Evolutionary conservation across 1,284 basidiomycete species (phyloP).

Genomic region (Waitea zeae): DNA sequence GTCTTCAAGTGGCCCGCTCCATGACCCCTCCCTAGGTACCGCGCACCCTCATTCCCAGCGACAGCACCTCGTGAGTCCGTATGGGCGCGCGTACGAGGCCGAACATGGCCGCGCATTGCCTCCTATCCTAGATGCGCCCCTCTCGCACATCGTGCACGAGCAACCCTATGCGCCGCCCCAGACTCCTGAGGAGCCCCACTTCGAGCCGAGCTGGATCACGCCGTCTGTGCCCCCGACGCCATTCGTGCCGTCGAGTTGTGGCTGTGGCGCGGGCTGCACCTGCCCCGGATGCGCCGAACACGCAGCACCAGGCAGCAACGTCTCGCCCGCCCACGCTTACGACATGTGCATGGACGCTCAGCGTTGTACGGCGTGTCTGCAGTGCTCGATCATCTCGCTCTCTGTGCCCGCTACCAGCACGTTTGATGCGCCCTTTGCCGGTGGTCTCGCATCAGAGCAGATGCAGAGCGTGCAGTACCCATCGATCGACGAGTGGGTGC

Average conservation of each 20-base stretch:
- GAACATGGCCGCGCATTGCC: slow-evolving; percentile 8
- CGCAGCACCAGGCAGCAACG: slow-evolving; percentile 15
- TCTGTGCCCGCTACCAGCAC: too few relatives aligned
- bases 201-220: neutral
- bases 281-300: slow-evolving; percentile 37
- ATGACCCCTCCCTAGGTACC: slow-evolving; percentile 18
- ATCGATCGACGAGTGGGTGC: slow-evolving; percentile 1
- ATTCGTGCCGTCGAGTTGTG: too few relatives aligned
- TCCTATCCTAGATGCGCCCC: slow-evolving; percentile 3
- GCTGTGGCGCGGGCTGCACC: slow-evolving; percentile 32
- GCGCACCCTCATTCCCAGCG: slow-evolving; percentile 11
- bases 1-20: slow-evolving; percentile 16
- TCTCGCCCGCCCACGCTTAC: slow-evolving; percentile 14
- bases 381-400: slow-evolving; percentile 26
- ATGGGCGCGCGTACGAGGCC: slow-evolving; percentile 40
- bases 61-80: slow-evolving; percentile 33
- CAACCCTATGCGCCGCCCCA: neutral
- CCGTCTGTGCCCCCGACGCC: neutral
- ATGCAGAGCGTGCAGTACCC: neutral
- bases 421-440: too few relatives aligned
- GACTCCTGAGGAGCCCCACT: neutral
- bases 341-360: slow-evolving; percentile 25
- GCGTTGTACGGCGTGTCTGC: slow-evolving; percentile 35
- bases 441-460: slow-evolving; percentile 9
- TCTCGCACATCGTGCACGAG: neutral